Percentiles rank a stretch among this genome's conserved stretches.
Evolutionary conservation across 495 filamentous ascomycete species (phyloP).

Genomic region (Hypoxylon subgilvum): DNA sequence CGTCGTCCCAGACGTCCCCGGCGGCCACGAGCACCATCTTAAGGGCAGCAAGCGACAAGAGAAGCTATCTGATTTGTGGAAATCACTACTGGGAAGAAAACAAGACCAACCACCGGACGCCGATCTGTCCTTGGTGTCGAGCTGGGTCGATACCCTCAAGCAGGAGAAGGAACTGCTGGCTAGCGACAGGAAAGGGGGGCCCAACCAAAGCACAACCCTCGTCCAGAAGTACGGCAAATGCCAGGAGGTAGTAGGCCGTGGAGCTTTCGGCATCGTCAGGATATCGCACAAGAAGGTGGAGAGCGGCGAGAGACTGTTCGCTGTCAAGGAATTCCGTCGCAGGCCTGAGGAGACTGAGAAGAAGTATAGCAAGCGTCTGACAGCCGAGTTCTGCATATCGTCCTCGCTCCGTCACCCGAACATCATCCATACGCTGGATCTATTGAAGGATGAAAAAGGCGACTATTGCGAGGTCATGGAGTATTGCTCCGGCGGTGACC

Average conservation of each 20-base stretch:
- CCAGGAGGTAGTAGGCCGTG: slow-evolving; percentile 96
- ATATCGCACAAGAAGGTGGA: slow-evolving; percentile 97
- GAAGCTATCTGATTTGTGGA: slow-evolving; percentile 90
- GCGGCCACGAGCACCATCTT: slow-evolving; percentile 83
- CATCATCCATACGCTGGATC: slow-evolving; percentile 96
- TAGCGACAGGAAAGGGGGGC: slow-evolving; percentile 74
- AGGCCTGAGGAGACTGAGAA: slow-evolving; percentile 91
- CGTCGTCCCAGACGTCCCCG: slow-evolving; percentile 49
- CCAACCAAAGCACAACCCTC: slow-evolving; percentile 78
- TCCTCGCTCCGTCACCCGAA: slow-evolving; percentile 96
- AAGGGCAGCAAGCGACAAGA: slow-evolving; percentile 89
- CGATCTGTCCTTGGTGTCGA: slow-evolving; percentile 90
- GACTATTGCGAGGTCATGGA: slow-evolving; percentile 99
- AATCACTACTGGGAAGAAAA: slow-evolving; percentile 79
- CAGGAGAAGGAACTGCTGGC: slow-evolving; percentile 77
- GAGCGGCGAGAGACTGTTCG: slow-evolving; percentile 91
- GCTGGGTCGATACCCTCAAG: slow-evolving; percentile 93
- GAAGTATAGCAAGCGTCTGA: slow-evolving; percentile 97
- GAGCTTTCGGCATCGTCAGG: slow-evolving; percentile 95
- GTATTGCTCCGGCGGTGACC: slow-evolving; percentile 94
- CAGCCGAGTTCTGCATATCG: slow-evolving; percentile 99
- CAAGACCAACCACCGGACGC: slow-evolving; percentile 75
- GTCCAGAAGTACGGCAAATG: slow-evolving; percentile 99
- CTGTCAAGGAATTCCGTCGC: slow-evolving; percentile 97
- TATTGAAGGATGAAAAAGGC: slow-evolving; percentile 93